Percentiles rank a stretch among this genome's conserved stretches.
Evolutionary conservation across 108 stramenopile species (phyloP).

Genomic region (Fragilaria radians): DNA sequence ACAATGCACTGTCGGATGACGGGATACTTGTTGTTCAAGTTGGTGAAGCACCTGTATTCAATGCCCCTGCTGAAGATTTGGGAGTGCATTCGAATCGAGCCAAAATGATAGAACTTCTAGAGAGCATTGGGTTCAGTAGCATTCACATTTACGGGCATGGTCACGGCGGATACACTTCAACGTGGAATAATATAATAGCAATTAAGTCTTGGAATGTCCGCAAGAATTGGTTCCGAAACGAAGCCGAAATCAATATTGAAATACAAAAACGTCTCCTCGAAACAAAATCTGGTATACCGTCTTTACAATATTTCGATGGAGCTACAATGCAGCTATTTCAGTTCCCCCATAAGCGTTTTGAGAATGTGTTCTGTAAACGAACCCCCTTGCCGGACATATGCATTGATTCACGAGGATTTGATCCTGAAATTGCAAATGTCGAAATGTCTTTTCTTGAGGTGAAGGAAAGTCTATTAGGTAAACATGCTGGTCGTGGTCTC

Average conservation of each 20-base stretch:
- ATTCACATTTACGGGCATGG: conserved; percentile 42
- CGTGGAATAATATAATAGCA: not conserved
- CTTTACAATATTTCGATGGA: conserved; percentile 16
- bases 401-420: conserved; percentile 11
- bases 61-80: conserved; percentile 28
- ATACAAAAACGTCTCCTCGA: not conserved
- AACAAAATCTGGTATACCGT: conserved; percentile 1
- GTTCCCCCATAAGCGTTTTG: conserved; percentile 1
- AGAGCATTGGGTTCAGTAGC: conserved; percentile 33
- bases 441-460: not conserved
- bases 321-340: conserved; percentile 11
- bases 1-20: conserved; percentile 20
- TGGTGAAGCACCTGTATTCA: conserved; percentile 15
- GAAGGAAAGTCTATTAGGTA: conserved; percentile 10
- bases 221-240: conserved; percentile 1
- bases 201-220: not conserved
- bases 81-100: conserved; percentile 21
- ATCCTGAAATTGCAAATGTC: conserved; percentile 2
- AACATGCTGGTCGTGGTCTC: conserved; percentile 17
- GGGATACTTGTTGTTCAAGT: conserved; percentile 36
- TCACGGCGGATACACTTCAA: not conserved
- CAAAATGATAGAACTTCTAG: conserved; percentile 24
- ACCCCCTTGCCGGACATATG: conserved; percentile 2
- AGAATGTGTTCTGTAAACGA: conserved; percentile 5
- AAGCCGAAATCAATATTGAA: conserved; percentile 8